Evolutionary conservation across 306 rosid species (phyloP), one percentile per base, ranked within the genome.

Genomic region (Quercus aquifolioides): DNA sequence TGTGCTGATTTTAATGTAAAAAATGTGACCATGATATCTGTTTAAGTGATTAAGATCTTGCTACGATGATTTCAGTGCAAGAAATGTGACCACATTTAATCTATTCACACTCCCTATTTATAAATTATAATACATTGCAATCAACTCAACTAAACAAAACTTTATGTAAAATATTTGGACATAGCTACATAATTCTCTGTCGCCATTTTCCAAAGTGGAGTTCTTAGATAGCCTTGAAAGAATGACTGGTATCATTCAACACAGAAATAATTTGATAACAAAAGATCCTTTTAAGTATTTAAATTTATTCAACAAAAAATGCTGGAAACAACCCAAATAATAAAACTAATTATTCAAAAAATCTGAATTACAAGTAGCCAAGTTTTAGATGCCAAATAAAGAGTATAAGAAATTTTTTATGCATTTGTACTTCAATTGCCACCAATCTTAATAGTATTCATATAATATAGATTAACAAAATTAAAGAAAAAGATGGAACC

Each of bases 401-500:
- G 79, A 76, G 23, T 35, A 4, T 12, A 46, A 3, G 35, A 18
- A 26, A 23, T 25, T 15, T 28, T 52, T 31, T 3, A 75, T 23
- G 43, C 46, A 21, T 62, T 26, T 46, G 62, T 73, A 41, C 23
- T 76, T 64, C 25, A 54, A 14, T 19, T 63, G 23, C 7, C 54
- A 38, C 54, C 54, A 67, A 67, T 67, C 72, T 57, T 70, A 43
- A 19, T 74, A 56, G 28, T 75, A 76, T 58, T 57, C 68, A 64
- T 31, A 51, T 12, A 31, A 73, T 18, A 69, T 30, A 57, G 54
- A 54, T 54, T 30, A 51, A 19, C 69, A 86, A 62, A 87, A 73
- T 52, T 41, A 30, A 63, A 55, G 28, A 82, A 59, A 54, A 74
- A 73, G 78, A 75, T 78, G 65, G 80, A 78, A 93, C 99, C 97